Evolutionary conservation across 2,329 filamentous ascomycete species (phyloP).

Genomic region (Stemphylium vesicarium): DNA sequence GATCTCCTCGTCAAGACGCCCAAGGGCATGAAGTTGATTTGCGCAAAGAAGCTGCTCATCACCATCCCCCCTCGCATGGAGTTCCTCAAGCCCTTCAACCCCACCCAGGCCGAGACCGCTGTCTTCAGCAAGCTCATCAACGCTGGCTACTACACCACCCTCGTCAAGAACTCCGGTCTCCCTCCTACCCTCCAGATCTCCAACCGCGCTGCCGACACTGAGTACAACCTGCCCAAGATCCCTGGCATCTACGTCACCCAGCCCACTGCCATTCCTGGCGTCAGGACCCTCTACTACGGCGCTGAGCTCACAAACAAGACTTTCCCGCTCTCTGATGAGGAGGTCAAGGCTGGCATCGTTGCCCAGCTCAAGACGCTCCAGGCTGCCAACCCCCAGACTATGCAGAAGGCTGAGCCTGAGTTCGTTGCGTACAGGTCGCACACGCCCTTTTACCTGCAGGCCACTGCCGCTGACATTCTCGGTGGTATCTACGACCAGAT

Average conservation of each 20-base stretch:
- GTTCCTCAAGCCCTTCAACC: constrained; percentile 47
- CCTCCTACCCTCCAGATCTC: constrained; percentile 21
- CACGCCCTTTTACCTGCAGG: neutral
- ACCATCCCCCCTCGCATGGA: constrained; percentile 51
- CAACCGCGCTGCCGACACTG: neutral
- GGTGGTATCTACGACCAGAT: constrained; percentile 28
- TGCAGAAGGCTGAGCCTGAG: neutral
- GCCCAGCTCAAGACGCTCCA: constrained; percentile 10
- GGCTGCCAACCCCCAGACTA: constrained; percentile 18
- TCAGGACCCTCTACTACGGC: neutral
- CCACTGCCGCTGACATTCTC: neutral
- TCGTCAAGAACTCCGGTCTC: constrained; percentile 51
- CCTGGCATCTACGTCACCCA: neutral
- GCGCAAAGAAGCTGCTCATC: constrained; percentile 52
- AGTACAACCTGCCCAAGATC: neutral
- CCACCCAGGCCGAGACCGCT: constrained; percentile 41
- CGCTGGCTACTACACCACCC: constrained; percentile 48
- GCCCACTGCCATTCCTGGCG: neutral
- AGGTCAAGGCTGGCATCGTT: constrained; percentile 13
- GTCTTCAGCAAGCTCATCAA: constrained; percentile 51
- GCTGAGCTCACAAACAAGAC: neutral
- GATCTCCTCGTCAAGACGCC: constrained; percentile 22
- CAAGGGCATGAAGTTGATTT: constrained; percentile 34
- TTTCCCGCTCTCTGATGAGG: constrained; percentile 27
- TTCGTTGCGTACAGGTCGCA: neutral